These are phyloP conservation scores for Singerocomus rubriflavus DNA, from an alignment of 1,284 basidiomycete species.

Conservation along the genomic window DNA sequence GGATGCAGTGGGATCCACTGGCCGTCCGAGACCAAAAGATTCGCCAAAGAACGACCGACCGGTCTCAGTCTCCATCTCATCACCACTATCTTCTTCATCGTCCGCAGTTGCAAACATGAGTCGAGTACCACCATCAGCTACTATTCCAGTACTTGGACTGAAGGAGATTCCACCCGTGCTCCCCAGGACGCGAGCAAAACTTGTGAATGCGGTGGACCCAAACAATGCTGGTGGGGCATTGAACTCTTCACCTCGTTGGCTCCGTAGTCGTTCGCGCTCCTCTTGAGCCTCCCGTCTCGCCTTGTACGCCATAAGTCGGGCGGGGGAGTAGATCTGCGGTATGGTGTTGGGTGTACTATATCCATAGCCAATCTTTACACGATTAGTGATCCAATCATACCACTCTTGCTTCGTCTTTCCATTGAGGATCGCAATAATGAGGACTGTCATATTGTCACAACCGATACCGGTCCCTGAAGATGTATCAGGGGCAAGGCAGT, in stretches of 20 bases:
- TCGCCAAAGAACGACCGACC: conserved; percentile 47
- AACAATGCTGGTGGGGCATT: conserved; percentile 23
- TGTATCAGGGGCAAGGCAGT: conserved; percentile 92
- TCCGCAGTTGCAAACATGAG: conserved; percentile 61
- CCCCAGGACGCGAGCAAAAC: conserved; percentile 46
- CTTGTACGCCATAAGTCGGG: conserved; percentile 57
- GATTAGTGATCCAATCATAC: conserved; percentile 88
- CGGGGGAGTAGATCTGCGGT: conserved; percentile 67
- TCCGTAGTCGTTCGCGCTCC: conserved; percentile 53
- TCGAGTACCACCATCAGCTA: conserved; percentile 41
- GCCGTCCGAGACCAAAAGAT: conserved; percentile 41
- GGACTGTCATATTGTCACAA: conserved; percentile 99
- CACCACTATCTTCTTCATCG: conserved; percentile 54
- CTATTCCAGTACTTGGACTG: conserved; percentile 47
- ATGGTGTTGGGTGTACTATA: conserved; percentile 67
- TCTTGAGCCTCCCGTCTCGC: conserved; percentile 52
- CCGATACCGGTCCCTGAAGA: conserved; percentile 91
- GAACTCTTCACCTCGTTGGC: conserved; percentile 35
- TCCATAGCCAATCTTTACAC: conserved; percentile 74
- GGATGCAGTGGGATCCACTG: conserved; percentile 50
- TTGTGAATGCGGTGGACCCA: conserved; percentile 33
- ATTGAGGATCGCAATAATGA: conserved; percentile 86
- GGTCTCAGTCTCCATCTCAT: conserved; percentile 39
- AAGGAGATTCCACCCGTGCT: conserved; percentile 58
- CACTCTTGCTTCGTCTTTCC: conserved; percentile 90